Base-by-base conservation (phyloP, 352 stramenopile species). In the Pythium apleroticum region DNA sequence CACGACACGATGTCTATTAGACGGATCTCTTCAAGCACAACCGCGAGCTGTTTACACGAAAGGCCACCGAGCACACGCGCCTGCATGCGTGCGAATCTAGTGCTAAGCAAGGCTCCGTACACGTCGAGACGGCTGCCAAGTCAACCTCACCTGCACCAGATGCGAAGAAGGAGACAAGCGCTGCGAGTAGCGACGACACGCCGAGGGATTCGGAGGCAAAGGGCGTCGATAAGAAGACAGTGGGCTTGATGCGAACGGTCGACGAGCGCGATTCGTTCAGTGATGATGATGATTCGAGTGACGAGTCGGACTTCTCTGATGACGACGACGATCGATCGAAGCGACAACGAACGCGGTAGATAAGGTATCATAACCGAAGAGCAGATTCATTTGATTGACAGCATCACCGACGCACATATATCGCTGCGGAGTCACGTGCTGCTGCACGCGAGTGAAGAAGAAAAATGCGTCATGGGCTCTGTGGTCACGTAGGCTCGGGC, bases 21-120 rank as follows among this genome's bases (percentile, higher is more conserved):
- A 86, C 85, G 6, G 83, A 91, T 33, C 66, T 84, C 6, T 94
- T 89, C 70, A 91, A 92, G 71, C 81, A 91, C 68, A 83, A 91
- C 30, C 78, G 80, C 9, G 81, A 86, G 52, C 49, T 90, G 20
- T 94, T 92, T 45, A 87, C 84, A 27, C 61, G 67, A 17, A 91
- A 86, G 62, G 85, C 85, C 12, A 70, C 46, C 10, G 85, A 89
- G 50, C 78, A 90, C 70, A 92, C 85, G 0, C 41, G 30, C 19
- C 69, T 86, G 33, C 75, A 91, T 52, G 82, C 85, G 15, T 69
- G 66, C 1, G 58, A 55, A 4, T 63, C 59, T 5, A 27, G 43
- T 27, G 43, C 14, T 3, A 50, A 50, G n/a, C 3, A 1, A 14
- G 43, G 12, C 8, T 41, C 33, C 3, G 9, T 17, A 12, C 33